Percentiles rank a stretch among this genome's conserved stretches.
These are phyloP conservation scores for Rhodomyrtus psidioides DNA, from an alignment of 441 rosid species.

Conservation along the genomic window DNA sequence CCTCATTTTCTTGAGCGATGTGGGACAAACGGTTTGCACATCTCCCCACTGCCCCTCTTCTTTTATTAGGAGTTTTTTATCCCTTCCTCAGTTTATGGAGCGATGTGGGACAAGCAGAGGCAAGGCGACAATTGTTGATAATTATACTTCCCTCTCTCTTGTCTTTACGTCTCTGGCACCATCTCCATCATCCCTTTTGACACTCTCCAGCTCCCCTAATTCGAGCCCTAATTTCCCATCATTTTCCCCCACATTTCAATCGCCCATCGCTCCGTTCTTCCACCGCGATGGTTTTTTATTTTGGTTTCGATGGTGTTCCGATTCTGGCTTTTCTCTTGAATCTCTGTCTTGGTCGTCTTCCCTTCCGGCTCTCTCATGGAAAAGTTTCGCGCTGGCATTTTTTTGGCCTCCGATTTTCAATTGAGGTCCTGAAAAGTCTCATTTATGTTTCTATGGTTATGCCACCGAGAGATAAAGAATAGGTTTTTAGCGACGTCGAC, in stretches of 20 bases:
- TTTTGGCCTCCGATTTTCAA: not conserved
- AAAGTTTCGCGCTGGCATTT: conserved; percentile 1
- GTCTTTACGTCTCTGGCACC: not conserved
- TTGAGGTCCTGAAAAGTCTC: not conserved
- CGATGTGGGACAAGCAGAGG: too few species aligned
- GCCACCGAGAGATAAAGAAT: not conserved
- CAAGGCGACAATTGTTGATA: not conserved
- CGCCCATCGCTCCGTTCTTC: not conserved
- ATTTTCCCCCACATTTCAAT: not conserved
- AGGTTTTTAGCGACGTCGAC: not conserved
- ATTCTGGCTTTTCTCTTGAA: not conserved
- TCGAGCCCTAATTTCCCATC: not conserved
- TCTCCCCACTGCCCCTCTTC: too few species aligned
- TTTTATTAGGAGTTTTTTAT: too few species aligned
- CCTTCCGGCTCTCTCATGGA: not conserved
- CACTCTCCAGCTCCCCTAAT: not conserved
- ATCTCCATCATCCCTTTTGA: not conserved
- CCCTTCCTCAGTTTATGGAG: too few species aligned
- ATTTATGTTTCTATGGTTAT: not conserved
- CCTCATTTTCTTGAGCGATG: too few species aligned
- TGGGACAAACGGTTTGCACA: too few species aligned
- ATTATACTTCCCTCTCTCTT: not conserved
- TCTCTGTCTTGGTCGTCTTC: not conserved
- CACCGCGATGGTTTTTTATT: not conserved
- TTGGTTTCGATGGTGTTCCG: not conserved